Evolutionary conservation across 176 grass and related monocot species (phyloP), one percentile per base, ranked within the genome.

Genomic region (Juncus inflexus): DNA sequence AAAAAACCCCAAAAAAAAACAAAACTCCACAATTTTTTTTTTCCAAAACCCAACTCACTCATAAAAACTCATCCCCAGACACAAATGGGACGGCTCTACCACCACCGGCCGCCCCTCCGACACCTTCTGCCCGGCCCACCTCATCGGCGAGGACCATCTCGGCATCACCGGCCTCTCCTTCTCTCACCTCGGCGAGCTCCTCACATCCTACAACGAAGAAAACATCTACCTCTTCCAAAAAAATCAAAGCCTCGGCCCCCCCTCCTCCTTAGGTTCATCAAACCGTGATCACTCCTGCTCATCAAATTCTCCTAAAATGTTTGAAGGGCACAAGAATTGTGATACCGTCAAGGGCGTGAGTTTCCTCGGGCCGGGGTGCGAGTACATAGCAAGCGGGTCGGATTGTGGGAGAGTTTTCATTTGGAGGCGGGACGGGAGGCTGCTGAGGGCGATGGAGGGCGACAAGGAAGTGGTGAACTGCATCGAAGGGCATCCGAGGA

Each of bases 381-480:
- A 96, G 76, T 90, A 96, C 55, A 76, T 96, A 28, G 74, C 91
- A 4, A 90, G 84, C 79, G 91, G 91, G 61, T 91, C 87, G 60
- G 87, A 90, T 39, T 96, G 91, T 67, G 91, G 91, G 4, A 68
- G 84, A 50, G 63, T 90, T 36, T 96, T 96, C 78, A 87, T 96
- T 78, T 96, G 84, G 91, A 87, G 84, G 70, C 90, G 73, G 82
- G 87, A 88, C 41, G 82, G 83, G 47, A 86, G 70, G 39, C 76
- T 96, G 62, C 62, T 96, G 57, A 59, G 50, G 19, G 87, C 79
- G 42, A 86, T 90, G 81, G 87, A 87, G 16, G 91, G 87, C 58
- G 91, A 96, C 76, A 83, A 74, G 14, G 84, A 81, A 39, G 78
- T 86, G 36, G 87, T 96, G 10, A 96, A 91, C 75, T 96, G 84